Conservation (phyloP, 352 stramenopile genomes). For the Globisporangium middletonii region DNA sequence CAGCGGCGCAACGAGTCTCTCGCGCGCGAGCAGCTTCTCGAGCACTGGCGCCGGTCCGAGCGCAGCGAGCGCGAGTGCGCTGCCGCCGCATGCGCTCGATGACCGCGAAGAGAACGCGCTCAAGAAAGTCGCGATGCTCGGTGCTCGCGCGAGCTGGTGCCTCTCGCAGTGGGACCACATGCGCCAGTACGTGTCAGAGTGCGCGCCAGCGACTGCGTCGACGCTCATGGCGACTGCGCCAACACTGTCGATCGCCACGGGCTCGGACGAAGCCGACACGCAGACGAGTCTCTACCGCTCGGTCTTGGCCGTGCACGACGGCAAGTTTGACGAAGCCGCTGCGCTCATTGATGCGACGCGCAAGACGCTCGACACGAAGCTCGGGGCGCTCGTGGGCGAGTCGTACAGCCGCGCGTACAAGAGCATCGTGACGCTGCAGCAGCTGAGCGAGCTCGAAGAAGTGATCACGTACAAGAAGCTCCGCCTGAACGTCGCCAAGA, state of each 20-base stretch:
- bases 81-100: constrained; percentile 17
- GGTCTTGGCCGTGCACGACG: constrained; percentile 92
- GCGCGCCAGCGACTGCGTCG: constrained; percentile 3
- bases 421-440: constrained; percentile 96
- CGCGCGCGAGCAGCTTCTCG: constrained; percentile 28
- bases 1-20: constrained; percentile 8
- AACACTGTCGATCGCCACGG: constrained; percentile 6
- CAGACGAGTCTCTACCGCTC: constrained; percentile 70
- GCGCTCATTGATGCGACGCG: constrained; percentile 92
- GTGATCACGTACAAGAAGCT: constrained; percentile 94
- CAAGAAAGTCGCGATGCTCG: constrained; percentile 72
- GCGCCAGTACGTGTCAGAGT: constrained; percentile 69
- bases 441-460: constrained; percentile 97
- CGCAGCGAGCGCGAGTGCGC: background rate
- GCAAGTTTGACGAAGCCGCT: constrained; percentile 90
- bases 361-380: constrained; percentile 90
- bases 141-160: constrained; percentile 80
- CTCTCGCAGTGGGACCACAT: constrained; percentile 80
- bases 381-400: constrained; percentile 94
- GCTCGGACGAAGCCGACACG: constrained; percentile 19
- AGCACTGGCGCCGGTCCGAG: constrained; percentile 11
- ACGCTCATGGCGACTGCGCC: background rate
- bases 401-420: constrained; percentile 96
- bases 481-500: constrained; percentile 54
- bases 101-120: constrained; percentile 41